These are phyloP conservation scores for Aurinia saxatilis DNA, from an alignment of 345 rosid species.

Conservation along the genomic window DNA sequence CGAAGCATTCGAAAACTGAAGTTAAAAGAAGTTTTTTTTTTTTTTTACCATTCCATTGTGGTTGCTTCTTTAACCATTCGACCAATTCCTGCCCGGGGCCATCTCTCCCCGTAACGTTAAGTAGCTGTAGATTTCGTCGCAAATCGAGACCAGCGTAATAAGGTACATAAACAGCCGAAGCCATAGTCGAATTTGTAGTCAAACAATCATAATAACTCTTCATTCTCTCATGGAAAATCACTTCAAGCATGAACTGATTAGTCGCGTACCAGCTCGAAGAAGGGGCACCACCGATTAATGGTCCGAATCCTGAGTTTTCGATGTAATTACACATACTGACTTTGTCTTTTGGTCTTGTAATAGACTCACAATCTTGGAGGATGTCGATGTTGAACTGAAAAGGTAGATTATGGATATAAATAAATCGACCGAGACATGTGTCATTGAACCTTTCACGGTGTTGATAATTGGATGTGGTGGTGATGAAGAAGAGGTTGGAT, in stretches of 20 bases:
- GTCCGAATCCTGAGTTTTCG: constrained; percentile 42
- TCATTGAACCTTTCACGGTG: neutral
- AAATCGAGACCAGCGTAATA: constrained; percentile 47
- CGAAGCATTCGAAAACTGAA: neutral
- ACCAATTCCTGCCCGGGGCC: constrained; percentile 26
- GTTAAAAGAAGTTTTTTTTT: neutral
- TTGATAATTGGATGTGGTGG: neutral
- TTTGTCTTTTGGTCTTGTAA: constrained; percentile 35
- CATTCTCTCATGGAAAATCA: constrained; percentile 47
- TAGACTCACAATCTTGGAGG: constrained; percentile 31
- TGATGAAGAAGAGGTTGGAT: constrained; percentile 7
- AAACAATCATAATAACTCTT: constrained; percentile 48
- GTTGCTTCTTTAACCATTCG: constrained; percentile 29
- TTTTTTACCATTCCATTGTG: constrained; percentile 43
- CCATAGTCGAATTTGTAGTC: constrained; percentile 41
- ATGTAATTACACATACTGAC: constrained; percentile 41
- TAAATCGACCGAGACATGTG: constrained; percentile 35
- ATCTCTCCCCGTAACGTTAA: constrained; percentile 35
- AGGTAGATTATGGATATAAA: constrained; percentile 44
- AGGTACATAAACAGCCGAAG: constrained; percentile 49
- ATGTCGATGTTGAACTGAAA: constrained; percentile 40
- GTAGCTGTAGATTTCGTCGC: constrained; percentile 42
- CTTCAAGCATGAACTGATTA: constrained; percentile 50
- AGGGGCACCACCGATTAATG: constrained; percentile 10
- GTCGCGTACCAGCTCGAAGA: constrained; percentile 26